A percentile compares a stretch with the other conserved stretches of the same genome.
Conservation (phyloP, 495 filamentous ascomycete species). For the Sordaria brevicollis region DNA sequence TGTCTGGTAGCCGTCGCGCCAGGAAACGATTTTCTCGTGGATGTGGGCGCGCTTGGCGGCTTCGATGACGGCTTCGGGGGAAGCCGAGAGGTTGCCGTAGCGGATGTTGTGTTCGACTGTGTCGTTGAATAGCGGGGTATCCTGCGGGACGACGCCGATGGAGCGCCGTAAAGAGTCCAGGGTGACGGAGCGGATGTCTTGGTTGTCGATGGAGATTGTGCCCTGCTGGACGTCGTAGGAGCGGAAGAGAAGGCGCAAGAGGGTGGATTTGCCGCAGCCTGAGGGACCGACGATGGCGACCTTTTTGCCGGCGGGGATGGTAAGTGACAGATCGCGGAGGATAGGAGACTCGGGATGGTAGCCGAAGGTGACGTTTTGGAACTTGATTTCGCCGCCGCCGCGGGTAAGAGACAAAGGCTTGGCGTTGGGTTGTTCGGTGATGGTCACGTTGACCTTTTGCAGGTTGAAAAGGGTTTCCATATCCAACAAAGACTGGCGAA, state of each 20-base stretch:
- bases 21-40: constrained; percentile 64
- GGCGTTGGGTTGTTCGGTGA: constrained; percentile 66
- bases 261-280: constrained; percentile 92
- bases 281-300: constrained; percentile 91
- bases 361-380: constrained; percentile 92
- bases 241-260: constrained; percentile 82
- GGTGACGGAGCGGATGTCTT: constrained; percentile 77
- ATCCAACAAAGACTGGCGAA: constrained; percentile 86
- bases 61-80: constrained; percentile 57
- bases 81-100: constrained; percentile 81
- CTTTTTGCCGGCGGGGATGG: constrained; percentile 91
- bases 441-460: constrained; percentile 91
- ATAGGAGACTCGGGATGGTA: constrained; percentile 85
- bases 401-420: constrained; percentile 57
- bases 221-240: constrained; percentile 88
- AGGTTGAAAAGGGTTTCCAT: constrained; percentile 99
- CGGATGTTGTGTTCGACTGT: constrained; percentile 91
- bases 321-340: constrained; percentile 71
- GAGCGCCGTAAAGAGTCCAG: constrained; percentile 71
- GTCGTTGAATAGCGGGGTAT: constrained; percentile 94
- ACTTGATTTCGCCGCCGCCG: constrained; percentile 72
- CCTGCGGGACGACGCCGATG: constrained; percentile 95
- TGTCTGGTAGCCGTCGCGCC: constrained; percentile 82
- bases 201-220: constrained; percentile 82
- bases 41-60: constrained; percentile 77